Evolutionary conservation across 495 filamentous ascomycete species (phyloP), one percentile per base, ranked within the genome.

Genomic region (Trichoderma asperelloides): DNA sequence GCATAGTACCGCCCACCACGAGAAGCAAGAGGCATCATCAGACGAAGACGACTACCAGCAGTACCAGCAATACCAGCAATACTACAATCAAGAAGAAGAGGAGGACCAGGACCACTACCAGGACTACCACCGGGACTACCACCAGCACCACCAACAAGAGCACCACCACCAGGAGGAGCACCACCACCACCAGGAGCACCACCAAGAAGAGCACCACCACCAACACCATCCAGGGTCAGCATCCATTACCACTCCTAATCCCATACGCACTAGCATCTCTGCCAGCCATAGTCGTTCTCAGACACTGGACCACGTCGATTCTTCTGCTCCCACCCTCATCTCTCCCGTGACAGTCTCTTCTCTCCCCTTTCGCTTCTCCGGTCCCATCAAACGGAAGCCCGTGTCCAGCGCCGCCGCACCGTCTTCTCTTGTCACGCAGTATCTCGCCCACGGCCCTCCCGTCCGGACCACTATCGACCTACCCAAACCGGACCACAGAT

Each of bases 331-430:
- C 37, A 47, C 45, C 40, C 28, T 65, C 40, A 65, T 28, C 51
- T 49, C 65, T 57, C 27, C 37, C 30, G 64, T 49, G 15, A n/a
- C 25, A 21, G 27, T 25, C 63, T 64, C 57, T 3, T 65, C 63
- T 12, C 25, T 64, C 57, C 21, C 62, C 55, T 33, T 64, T 66
- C 62, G 39, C 37, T 30, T 30, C 39, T 45, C 39, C 64, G 70
- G 66, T 62, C 75, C 76, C 65, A 80, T 86, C 72, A 80, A 79
- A 71, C 76, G 84, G 49, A 85, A 86, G 74, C 84, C 84, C 65
- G 68, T 86, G 65, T 85, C 84, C 21, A 71, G 74, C 21, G 81
- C 81, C 60, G 82, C 84, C 51, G 84, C 81, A 33, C 76, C 80
- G 51, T 69, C 82, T 79, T 51, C 73, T 82, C 63, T 82, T 12